Percentiles rank a stretch among this genome's conserved stretches.
phyloP scores from a whole-genome alignment of 78 protist species.

The Dictyostelium purpureum region DNA sequence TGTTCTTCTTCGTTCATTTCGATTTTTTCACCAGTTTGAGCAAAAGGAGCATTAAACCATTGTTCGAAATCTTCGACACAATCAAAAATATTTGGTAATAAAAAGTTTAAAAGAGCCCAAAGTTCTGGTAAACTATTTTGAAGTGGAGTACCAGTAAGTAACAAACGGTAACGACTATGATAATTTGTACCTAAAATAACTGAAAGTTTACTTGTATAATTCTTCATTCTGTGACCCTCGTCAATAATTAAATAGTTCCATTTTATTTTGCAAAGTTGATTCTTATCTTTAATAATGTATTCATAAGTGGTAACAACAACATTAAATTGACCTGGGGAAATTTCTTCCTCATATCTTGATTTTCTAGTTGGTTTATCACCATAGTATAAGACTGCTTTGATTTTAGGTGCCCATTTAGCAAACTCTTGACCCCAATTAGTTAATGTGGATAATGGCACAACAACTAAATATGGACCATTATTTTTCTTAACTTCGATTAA shows the following conservation, averaged over 20 bases:
- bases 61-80: conserved; percentile 83
- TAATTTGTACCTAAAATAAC: conserved; percentile 19
- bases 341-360: background rate
- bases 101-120: conserved; percentile 95
- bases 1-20: conserved; percentile 87
- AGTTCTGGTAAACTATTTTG: conserved; percentile 95
- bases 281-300: conserved; percentile 67
- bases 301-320: conserved; percentile 90
- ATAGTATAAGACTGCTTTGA: conserved; percentile 78
- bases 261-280: conserved; percentile 28
- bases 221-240: conserved; percentile 93
- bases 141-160: conserved; percentile 99
- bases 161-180: conserved; percentile 49
- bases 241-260: conserved; percentile 91
- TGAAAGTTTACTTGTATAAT: conserved; percentile 46
- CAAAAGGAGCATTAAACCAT: conserved; percentile 95
- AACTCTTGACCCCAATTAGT: conserved; percentile 95
- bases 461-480: conserved; percentile 95
- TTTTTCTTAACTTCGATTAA: conserved; percentile 78
- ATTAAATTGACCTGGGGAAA: conserved; percentile 72
- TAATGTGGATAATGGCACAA: conserved; percentile 98
- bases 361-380: conserved; percentile 80
- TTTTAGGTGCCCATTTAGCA: conserved; percentile 89
- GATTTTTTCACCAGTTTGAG: conserved; percentile 65
- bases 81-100: conserved; percentile 90